A percentile compares a stretch with the other conserved stretches of the same genome.
phyloP scores from a whole-genome alignment of 805 yeast genomes.

The Candida anglica region DNA sequence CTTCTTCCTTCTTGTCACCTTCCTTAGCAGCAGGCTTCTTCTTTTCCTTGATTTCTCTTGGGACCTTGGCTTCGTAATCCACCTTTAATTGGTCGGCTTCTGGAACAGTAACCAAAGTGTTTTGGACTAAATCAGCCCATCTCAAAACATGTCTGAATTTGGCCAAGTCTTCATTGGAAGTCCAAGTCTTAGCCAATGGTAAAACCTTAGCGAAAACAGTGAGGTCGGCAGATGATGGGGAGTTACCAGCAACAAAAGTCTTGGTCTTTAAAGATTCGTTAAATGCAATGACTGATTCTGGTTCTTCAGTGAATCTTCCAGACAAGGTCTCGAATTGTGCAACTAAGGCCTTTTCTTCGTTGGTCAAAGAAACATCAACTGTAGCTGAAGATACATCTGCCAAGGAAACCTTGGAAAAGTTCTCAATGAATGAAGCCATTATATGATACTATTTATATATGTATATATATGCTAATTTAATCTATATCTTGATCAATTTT shows the following conservation, averaged over 20 bases:
- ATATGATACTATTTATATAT: too few species aligned
- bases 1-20: conserved; percentile 13
- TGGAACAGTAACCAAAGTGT: conserved; percentile 50
- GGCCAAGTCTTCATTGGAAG: conserved; percentile 51
- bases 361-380: conserved; percentile 15
- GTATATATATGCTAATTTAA: too few species aligned
- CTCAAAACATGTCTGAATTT: conserved; percentile 79
- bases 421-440: conserved; percentile 15
- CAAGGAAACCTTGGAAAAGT: conserved; percentile 27
- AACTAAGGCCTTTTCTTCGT: conserved; percentile 62
- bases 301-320: conserved; percentile 45
- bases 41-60: conserved; percentile 73
- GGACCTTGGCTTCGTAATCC: conserved; percentile 58
- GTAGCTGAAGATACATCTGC: conserved; percentile 14
- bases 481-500: too few species aligned
- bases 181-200: conserved; percentile 57
- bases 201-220: conserved; percentile 62
- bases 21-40: conserved; percentile 37
- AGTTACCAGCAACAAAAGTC: conserved; percentile 68
- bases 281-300: conserved; percentile 43
- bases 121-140: conserved; percentile 89
- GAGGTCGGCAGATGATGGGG: conserved; percentile 68
- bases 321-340: conserved; percentile 80
- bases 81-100: conserved; percentile 51
- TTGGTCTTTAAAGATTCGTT: conserved; percentile 65